Conservation (phyloP, 306 rosid genomes). For the Cicer judaicum region DNA sequence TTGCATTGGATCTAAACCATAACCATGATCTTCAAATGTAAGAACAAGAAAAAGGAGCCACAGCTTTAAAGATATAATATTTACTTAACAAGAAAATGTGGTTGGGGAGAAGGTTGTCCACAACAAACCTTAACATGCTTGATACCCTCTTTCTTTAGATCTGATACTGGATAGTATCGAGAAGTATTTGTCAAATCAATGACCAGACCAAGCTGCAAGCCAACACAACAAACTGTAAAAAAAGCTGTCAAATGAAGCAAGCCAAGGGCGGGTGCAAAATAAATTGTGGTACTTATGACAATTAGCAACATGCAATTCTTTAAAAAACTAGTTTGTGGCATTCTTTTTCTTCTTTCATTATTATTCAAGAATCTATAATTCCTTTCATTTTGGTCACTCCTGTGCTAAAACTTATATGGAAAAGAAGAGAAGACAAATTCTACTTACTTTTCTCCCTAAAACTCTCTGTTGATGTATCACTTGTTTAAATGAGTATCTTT, state of each 20-base stretch:
- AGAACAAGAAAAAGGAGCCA: conserved; percentile 34
- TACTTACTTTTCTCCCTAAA: conserved; percentile 82
- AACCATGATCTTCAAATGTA: conserved; percentile 46
- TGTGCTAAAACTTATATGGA: conserved; percentile 26
- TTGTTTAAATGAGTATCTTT: conserved; percentile 98
- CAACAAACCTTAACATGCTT: conserved; percentile 84
- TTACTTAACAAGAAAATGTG: conserved; percentile 3
- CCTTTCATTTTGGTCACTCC: conserved; percentile 31
- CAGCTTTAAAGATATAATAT: conserved; percentile 31
- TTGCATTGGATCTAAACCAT: conserved; percentile 85
- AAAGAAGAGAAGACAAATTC: conserved; percentile 27
- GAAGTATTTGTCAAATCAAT: conserved; percentile 94
- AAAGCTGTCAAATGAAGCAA: conserved; percentile 19
- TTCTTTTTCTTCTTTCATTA: conserved; percentile 12
- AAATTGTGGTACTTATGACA: not conserved
- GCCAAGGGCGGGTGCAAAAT: not conserved
- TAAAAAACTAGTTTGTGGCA: not conserved
- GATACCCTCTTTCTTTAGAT: conserved; percentile 92
- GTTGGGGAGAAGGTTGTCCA: conserved; percentile 29
- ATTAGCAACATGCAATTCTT: not conserved
- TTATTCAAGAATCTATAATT: conserved; percentile 19
- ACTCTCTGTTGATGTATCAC: conserved; percentile 96
- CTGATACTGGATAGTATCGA: conserved; percentile 80
- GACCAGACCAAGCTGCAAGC: conserved; percentile 94
- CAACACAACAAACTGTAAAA: conserved; percentile 46